Conservation (phyloP, 2,329 filamentous ascomycete genomes). For the Paraphoma chrysanthemicola region DNA sequence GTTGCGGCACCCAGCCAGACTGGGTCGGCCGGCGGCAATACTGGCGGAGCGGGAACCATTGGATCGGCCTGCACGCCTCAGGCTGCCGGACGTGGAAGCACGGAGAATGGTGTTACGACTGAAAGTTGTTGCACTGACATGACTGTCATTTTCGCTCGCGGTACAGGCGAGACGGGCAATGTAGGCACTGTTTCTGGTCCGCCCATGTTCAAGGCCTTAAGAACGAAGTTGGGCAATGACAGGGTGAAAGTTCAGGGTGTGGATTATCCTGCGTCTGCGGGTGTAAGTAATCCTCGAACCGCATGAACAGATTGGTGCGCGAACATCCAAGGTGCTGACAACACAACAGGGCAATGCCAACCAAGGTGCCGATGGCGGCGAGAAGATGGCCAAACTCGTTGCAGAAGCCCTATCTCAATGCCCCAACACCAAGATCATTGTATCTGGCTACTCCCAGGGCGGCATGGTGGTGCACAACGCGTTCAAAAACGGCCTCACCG, state of each 20-base stretch:
- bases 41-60: slow-evolving; percentile 14
- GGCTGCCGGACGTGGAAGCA: neutral
- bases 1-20: slow-evolving; percentile 5
- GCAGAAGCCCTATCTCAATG: slow-evolving; percentile 35
- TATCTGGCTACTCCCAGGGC: slow-evolving; percentile 43
- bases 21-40: slow-evolving; percentile 4
- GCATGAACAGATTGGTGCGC: too few species aligned
- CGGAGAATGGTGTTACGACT: slow-evolving; percentile 49
- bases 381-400: slow-evolving; percentile 33
- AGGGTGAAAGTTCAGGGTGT: slow-evolving; percentile 42
- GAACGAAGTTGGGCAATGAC: slow-evolving; percentile 31
- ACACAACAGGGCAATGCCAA: slow-evolving; percentile 32
- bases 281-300: slow-evolving; percentile 20
- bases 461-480: slow-evolving; percentile 44
- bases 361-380: slow-evolving; percentile 32
- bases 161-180: slow-evolving; percentile 52
- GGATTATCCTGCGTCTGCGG: slow-evolving; percentile 36
- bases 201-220: slow-evolving; percentile 40
- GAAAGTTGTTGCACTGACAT: slow-evolving; percentile 50
- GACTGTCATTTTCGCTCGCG: slow-evolving; percentile 54
- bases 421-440: slow-evolving; percentile 39
- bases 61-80: slow-evolving; percentile 32
- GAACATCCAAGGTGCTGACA: slow-evolving; percentile 1
- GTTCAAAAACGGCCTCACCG: slow-evolving; percentile 30
- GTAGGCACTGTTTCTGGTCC: slow-evolving; percentile 53